Conservation (phyloP, 257 asterid species). For the Gardenia jasminoides region DNA sequence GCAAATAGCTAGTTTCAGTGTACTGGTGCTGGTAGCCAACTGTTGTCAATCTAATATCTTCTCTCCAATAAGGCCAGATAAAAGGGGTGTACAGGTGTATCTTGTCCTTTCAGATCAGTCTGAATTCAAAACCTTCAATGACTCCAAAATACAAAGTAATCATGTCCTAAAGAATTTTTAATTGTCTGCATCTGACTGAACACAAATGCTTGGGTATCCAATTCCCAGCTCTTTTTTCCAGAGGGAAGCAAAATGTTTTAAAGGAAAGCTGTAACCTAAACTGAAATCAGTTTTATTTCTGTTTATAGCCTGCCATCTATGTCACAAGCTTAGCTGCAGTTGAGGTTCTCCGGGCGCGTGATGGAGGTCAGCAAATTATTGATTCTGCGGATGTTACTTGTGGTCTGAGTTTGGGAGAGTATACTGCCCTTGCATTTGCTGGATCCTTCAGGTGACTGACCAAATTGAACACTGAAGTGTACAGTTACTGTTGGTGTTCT, state of each 20-base stretch:
- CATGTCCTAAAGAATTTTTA: neutral
- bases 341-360: conserved; percentile 90
- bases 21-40: neutral
- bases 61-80: neutral
- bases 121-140: too few relatives aligned
- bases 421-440: conserved; percentile 97
- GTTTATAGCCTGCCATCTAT: conserved; percentile 85
- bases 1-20: neutral
- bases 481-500: neutral
- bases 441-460: conserved; percentile 83
- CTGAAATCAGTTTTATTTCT: conserved; percentile 2
- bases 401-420: conserved; percentile 96
- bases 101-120: neutral
- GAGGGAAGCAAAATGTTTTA: neutral
- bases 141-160: neutral
- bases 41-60: neutral
- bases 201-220: neutral
- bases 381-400: conserved; percentile 92
- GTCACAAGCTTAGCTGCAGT: conserved; percentile 99
- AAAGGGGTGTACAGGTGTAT: neutral
- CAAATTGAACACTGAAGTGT: neutral
- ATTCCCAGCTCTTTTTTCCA: neutral
- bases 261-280: neutral
- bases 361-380: conserved; percentile 88
- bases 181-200: neutral